phyloP scores from a whole-genome alignment of 140 eudicot species.

The Anethum foeniculum region DNA sequence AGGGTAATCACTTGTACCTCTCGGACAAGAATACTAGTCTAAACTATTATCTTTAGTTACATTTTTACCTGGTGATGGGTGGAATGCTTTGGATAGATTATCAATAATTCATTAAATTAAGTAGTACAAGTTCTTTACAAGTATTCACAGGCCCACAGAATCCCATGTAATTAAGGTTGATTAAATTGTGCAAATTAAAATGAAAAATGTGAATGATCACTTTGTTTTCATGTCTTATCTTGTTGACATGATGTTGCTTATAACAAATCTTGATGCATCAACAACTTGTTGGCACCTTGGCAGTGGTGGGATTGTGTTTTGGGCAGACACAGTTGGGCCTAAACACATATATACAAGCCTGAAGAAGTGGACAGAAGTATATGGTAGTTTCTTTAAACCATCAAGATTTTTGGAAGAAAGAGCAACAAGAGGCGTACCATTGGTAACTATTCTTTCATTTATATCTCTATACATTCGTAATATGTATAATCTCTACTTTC shows the following conservation, averaged over 20 bases:
- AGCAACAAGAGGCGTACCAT: conserved; percentile 66
- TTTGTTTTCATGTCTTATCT: not conserved
- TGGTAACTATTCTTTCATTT: conserved; percentile 41
- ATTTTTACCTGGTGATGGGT: not conserved
- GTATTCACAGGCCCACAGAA: not conserved
- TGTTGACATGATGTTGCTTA: not conserved
- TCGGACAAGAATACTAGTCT: not conserved
- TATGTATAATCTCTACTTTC: not conserved
- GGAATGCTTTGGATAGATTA: not conserved
- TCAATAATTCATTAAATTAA: not conserved
- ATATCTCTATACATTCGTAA: not conserved
- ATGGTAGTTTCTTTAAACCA: conserved; percentile 71
- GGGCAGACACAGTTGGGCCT: conserved; percentile 91
- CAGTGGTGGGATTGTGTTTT: conserved; percentile 90
- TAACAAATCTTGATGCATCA: not conserved
- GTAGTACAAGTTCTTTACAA: not conserved
- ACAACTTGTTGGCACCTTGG: conserved; percentile 13
- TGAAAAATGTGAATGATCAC: not conserved
- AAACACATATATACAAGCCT: conserved; percentile 62
- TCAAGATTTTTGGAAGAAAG: conserved; percentile 88
- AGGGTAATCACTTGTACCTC: not conserved
- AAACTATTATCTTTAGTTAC: not conserved
- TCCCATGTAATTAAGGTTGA: not conserved
- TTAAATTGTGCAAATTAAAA: not conserved
- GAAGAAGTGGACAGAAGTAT: conserved; percentile 61